Base-by-base conservation (phyloP, 768 basidiomycete species). In the Tricholoma matsutake region DNA sequence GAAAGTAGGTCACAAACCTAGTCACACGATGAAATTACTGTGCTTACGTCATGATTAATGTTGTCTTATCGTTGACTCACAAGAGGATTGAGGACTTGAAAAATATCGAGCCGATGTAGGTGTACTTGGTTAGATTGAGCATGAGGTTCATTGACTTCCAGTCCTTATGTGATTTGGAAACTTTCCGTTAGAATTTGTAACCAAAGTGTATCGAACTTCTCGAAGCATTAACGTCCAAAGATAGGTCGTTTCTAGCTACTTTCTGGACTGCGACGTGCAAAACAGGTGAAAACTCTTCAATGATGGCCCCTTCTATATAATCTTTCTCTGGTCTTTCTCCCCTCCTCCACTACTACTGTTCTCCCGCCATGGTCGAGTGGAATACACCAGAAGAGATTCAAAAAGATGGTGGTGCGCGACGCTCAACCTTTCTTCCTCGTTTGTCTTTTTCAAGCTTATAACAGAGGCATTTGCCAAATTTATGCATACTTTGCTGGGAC, bases 401-500 rank as follows among this genome's bases (percentile, higher is more conserved):
- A 54, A 77, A 75, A 55, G 82, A 87, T 72, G 76, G 69, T 41
- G 71, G 86, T 86, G 67, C n/a, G 68, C 47, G 74, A 64, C 6
- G 35, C 29, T 31, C 29, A 10, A 25, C 11, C n/a, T 39, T 9
- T 52, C 6, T 6, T 51, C 1, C 6, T 0, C 10, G 1, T 6
- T 1, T 31, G 60, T 10, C 57, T 13, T 28, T n/a, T 32, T 29
- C 11, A 31, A 31, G 11, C 9, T 11, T 8, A 35, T 53, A 59
- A 14, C 63, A 82, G 81, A 67, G 55, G 78, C 78, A 34, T 83
- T 83, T 69, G 76, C 74, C 65, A 84, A 81, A 60, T 81, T 88
- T 59, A 84, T 86, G 77, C 86, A 88, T 61, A 76, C 73, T 49
- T 70, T 87, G 58, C 73, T 87, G 10, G 86, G 86, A 6, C 67